Evolutionary conservation across 2,329 filamentous ascomycete species (phyloP), one percentile per base, ranked within the genome.

Genomic region (Pseudopyricularia javanii): DNA sequence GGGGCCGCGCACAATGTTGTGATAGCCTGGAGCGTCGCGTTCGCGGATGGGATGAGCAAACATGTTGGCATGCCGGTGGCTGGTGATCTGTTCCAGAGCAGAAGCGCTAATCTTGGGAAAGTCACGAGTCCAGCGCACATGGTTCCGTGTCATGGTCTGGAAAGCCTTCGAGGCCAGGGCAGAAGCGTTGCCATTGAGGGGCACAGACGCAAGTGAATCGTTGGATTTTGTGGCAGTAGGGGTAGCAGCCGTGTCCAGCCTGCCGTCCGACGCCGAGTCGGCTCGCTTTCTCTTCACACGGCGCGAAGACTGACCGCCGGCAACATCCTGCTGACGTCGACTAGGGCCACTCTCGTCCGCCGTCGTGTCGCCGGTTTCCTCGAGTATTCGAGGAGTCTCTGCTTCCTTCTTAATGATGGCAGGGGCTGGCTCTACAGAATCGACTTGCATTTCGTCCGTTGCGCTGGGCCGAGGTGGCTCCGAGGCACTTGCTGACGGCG

Each of bases 11-110:
- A 91, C 84, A 51, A 90, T 78, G 57, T 82, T 80, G 56, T 78
- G 80, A 62, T 91, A 91, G 5, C 85, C 85, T 0, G 86, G 86
- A 0, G 86, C 87, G 60, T 88, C 83, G 35, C 79, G 79, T 58
- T 89, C 85, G 11, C 85, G 84, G 49, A 91, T 76, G 2, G 85
- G 83, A 53, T 83, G 83, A 28, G 85, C 83, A 62, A 91, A 91
- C 67, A 88, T 88, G 58, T 87, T 88, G 47, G 86, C 87, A 59
- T 86, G 80, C 33, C 86, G 84, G 64, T 91, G 86, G 52, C 82
- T 85, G 24, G 82, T 80, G 55, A 91, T 86, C 60, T 88, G 83
- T 62, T 90, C 86, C 57, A 91, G 74, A 12, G 87, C 82, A 4
- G 84, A 83, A 4, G 78, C 79, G 32, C 83, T 85, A 14, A 88